Evolutionary conservation across 2,329 filamentous ascomycete species (phyloP), one percentile per base, ranked within the genome.

Genomic region (Fusarium sp.): DNA sequence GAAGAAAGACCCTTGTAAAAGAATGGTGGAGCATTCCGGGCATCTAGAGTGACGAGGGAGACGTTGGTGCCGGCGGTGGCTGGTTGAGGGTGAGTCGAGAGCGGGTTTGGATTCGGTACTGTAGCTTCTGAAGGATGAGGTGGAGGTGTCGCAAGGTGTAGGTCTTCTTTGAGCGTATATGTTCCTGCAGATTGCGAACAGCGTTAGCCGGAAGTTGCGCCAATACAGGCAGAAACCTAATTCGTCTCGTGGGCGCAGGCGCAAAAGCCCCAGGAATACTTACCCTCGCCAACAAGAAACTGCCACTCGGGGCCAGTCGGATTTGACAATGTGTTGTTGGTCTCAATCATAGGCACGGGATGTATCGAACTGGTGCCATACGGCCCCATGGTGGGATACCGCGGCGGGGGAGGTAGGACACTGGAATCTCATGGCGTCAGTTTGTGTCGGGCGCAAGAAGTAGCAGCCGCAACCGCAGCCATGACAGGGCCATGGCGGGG

Each of bases 81-180:
- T n/a, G 95, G 94, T 63, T 93, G 91, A 6, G 95, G 92, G 20
- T 89, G 93, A 7, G 96, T 98, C 43, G 95, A 93, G 47, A 99
- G 90, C 30, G 97, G 97, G 80, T 98, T 99, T 52, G 94, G 93
- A 80, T 97, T 98, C 67, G 93, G 85, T 45, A 95, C 85, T 25
- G 95, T 95, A 14, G 94, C 92, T 86, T 99, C 97, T 70, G 95
- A 98, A 25, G 97, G 97, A 84, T 99, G 97, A 15, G 95, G 95
- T 72, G 96, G 96, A 66, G 97, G 97, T 37, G 95, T 98, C 52
- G 97, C 96, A 66, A 99, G 92, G 76, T 95, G 93, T 32, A 99
- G 86, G 81, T 98, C 94, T 84, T 99, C 96, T 82, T 95, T 93
- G 50, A 98, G 90, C 25, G 94, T 89, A 80, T 99, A 99, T 70